phyloP scores from a whole-genome alignment of 495 filamentous ascomycete species.

The Podospora didyma region DNA sequence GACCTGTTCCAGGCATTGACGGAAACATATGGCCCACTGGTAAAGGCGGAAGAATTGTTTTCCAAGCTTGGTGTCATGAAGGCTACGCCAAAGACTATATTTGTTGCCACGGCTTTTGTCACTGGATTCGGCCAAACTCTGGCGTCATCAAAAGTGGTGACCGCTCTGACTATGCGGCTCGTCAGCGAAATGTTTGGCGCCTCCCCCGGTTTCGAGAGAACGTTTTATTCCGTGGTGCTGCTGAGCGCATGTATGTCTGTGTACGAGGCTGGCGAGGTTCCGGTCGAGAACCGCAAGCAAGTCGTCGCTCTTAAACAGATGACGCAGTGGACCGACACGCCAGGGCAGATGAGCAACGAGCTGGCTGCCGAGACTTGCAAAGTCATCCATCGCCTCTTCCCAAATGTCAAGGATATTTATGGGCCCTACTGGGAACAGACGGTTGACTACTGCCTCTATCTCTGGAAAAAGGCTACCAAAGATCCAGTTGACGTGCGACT shows the following conservation, averaged over 20 bases:
- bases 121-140: slow-evolving; percentile 48
- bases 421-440: slow-evolving; percentile 78
- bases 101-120: slow-evolving; percentile 50
- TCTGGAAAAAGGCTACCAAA: slow-evolving; percentile 47
- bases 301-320: slow-evolving; percentile 81
- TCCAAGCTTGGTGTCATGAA: slow-evolving; percentile 34
- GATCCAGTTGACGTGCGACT: slow-evolving; percentile 37
- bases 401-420: slow-evolving; percentile 70
- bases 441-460: slow-evolving; percentile 51
- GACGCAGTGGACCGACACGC: slow-evolving; percentile 59
- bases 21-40: slow-evolving; percentile 33
- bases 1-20: slow-evolving; percentile 36
- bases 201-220: slow-evolving; percentile 32
- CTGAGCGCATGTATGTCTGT: slow-evolving; percentile 41
- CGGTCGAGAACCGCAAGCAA: slow-evolving; percentile 71
- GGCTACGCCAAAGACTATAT: slow-evolving; percentile 36
- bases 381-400: slow-evolving; percentile 60
- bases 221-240: slow-evolving; percentile 37
- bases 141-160: slow-evolving; percentile 36
- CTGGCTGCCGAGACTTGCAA: slow-evolving; percentile 60
- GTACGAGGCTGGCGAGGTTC: slow-evolving; percentile 40
- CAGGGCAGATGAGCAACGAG: slow-evolving; percentile 42
- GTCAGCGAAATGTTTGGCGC: slow-evolving; percentile 50
- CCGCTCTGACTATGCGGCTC: slow-evolving; percentile 49
- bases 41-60: slow-evolving; percentile 41